phyloP scores from a whole-genome alignment of 495 filamentous ascomycete genomes.

The Penicillium goetzii region DNA sequence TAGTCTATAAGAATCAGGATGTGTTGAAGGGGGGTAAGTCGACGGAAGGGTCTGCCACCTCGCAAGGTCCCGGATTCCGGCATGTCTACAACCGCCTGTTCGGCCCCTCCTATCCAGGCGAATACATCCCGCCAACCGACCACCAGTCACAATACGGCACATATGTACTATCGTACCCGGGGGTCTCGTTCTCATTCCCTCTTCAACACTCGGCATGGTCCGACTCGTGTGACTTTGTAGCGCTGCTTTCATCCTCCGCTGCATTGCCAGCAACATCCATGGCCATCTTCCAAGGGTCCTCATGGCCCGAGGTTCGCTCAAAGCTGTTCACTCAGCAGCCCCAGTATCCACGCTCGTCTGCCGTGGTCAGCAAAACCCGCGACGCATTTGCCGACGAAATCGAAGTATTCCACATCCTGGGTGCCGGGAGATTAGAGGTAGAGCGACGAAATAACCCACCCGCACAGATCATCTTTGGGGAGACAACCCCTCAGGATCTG shows the following conservation, averaged over 20 bases:
- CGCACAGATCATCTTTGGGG: constrained; percentile 71
- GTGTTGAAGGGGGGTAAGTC: constrained; percentile 66
- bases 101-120: constrained; percentile 88
- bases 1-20: constrained; percentile 85
- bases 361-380: constrained; percentile 60
- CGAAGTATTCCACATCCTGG: constrained; percentile 73
- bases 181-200: constrained; percentile 88
- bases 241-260: constrained; percentile 76
- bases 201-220: constrained; percentile 77
- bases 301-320: constrained; percentile 80
- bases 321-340: constrained; percentile 75
- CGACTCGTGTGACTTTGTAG: constrained; percentile 80
- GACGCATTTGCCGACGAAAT: constrained; percentile 77
- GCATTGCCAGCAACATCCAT: constrained; percentile 76
- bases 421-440: constrained; percentile 77
- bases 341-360: constrained; percentile 64
- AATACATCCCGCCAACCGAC: constrained; percentile 70
- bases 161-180: constrained; percentile 91
- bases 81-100: constrained; percentile 91
- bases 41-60: constrained; percentile 40
- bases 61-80: constrained; percentile 77
- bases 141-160: constrained; percentile 59
- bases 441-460: constrained; percentile 61
- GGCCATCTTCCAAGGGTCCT: constrained; percentile 85
- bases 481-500: constrained; percentile 88